Conservation (phyloP, 139 green algal species). For the Micromonas pusilla region DNA sequence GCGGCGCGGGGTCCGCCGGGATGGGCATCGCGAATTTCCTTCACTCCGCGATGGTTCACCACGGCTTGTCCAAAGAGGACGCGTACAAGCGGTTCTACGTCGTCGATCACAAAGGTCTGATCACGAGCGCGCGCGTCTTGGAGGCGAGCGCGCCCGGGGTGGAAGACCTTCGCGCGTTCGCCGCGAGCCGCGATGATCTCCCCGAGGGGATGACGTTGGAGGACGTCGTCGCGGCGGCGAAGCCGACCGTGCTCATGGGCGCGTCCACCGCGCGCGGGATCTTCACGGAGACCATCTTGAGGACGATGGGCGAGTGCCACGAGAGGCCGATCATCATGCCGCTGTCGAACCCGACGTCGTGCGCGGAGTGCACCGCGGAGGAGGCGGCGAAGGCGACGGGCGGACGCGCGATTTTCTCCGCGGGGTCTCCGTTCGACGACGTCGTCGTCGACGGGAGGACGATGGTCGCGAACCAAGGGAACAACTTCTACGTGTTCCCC, state of each 20-base stretch:
- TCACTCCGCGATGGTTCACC: slow-evolving; percentile 36
- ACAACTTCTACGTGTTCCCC: slow-evolving; percentile 74
- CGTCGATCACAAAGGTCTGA: slow-evolving; percentile 52
- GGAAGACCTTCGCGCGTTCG: neutral
- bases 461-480: slow-evolving; percentile 49
- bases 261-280: slow-evolving; percentile 55
- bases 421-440: slow-evolving; percentile 57
- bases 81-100: slow-evolving; percentile 61
- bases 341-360: slow-evolving; percentile 40
- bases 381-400: slow-evolving; percentile 39
- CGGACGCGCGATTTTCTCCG: slow-evolving; percentile 60
- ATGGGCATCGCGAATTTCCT: slow-evolving; percentile 61
- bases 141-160: neutral
- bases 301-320: slow-evolving; percentile 18
- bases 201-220: slow-evolving; percentile 54
- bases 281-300: slow-evolving; percentile 55
- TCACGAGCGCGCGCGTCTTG: slow-evolving; percentile 38
- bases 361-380: slow-evolving; percentile 42
- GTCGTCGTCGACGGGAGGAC: slow-evolving; percentile 38
- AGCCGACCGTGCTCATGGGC: slow-evolving; percentile 77
- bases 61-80: slow-evolving; percentile 44
- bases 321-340: slow-evolving; percentile 38
- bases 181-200: neutral
- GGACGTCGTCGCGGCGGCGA: slow-evolving; percentile 47
- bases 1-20: slow-evolving; percentile 60